These are phyloP conservation scores for Trichoderma atrobrunneum DNA, from an alignment of 2,329 filamentous ascomycete genomes.

Conservation along the genomic window DNA sequence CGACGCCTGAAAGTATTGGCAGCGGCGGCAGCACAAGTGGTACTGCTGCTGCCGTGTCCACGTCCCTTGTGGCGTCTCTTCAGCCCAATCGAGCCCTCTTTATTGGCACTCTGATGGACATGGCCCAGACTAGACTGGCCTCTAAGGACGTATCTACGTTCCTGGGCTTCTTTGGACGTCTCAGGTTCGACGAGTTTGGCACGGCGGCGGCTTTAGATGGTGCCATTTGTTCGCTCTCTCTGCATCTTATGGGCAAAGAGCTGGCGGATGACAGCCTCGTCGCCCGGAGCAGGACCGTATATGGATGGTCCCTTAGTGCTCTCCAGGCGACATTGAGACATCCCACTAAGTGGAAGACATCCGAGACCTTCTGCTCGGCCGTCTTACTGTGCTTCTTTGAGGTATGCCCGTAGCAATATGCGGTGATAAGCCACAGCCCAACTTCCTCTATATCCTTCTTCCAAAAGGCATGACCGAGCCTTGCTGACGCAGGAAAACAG, in stretches of 20 bases:
- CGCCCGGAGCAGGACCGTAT: conserved; percentile 37
- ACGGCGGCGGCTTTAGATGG: conserved; percentile 37
- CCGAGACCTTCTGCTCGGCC: conserved; percentile 42
- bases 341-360: conserved; percentile 36
- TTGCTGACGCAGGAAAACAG: conserved; percentile 27
- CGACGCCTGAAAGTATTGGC: neutral
- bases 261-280: conserved; percentile 30
- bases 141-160: conserved; percentile 24
- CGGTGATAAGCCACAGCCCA: neutral
- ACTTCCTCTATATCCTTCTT: neutral
- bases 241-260: conserved; percentile 40
- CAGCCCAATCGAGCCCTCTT: conserved; percentile 31
- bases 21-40: neutral
- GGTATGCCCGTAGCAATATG: conserved; percentile 24
- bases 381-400: conserved; percentile 42
- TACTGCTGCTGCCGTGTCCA: conserved; percentile 10
- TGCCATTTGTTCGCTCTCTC: conserved; percentile 37
- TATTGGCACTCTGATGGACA: conserved; percentile 33
- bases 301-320: conserved; percentile 36
- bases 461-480: neutral
- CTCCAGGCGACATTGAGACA: conserved; percentile 39
- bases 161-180: conserved; percentile 30
- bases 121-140: conserved; percentile 22
- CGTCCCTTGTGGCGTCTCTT: conserved; percentile 20
- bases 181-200: conserved; percentile 33